Percentiles rank a stretch among this genome's conserved stretches.
Evolutionary conservation across 257 asterid genomes (phyloP).

Genomic region (Plantago ovata): DNA sequence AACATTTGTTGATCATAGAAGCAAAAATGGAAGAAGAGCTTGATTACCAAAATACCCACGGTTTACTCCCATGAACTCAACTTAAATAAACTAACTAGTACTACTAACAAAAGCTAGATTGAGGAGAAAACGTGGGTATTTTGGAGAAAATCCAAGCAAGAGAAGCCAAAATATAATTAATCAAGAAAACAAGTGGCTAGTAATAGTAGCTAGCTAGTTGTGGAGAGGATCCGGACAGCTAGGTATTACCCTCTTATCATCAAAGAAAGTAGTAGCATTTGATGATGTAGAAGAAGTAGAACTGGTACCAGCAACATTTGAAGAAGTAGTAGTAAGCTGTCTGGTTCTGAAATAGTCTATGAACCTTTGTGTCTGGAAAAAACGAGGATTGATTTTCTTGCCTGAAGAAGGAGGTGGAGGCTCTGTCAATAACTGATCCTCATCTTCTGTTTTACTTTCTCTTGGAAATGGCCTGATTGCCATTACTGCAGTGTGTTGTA

Average conservation of each 20-base stretch:
- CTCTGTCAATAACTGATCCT: too few species aligned
- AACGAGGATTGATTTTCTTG: too few species aligned
- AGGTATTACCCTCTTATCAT: slow-evolving; percentile 57
- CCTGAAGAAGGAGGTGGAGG: too few species aligned
- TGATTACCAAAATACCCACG: slow-evolving; percentile 78
- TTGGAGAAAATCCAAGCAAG: slow-evolving; percentile 34
- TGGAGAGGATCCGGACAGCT: slow-evolving; percentile 99
- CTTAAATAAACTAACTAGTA: slow-evolving; percentile 16
- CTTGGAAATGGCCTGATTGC: too few species aligned
- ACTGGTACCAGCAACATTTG: too few species aligned
- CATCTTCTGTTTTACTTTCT: too few species aligned
- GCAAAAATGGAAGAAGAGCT: slow-evolving; percentile 17
- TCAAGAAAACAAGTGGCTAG: not conserved
- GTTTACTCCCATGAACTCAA: slow-evolving; percentile 38
- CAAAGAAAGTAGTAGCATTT: slow-evolving; percentile 43
- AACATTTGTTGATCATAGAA: not conserved
- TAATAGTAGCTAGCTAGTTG: slow-evolving; percentile 36
- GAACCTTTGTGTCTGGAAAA: slow-evolving; percentile 36
- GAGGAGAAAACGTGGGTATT: slow-evolving; percentile 70
- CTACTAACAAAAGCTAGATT: too few species aligned
- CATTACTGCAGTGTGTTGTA: too few species aligned
- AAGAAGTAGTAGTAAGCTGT: too few species aligned
- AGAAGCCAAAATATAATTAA: not conserved
- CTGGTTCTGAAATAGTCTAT: slow-evolving; percentile 35
- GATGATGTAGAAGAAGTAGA: slow-evolving; percentile 14